These are phyloP conservation scores for Clitoria ternatea DNA, from an alignment of 306 rosid genomes.

Conservation along the genomic window DNA sequence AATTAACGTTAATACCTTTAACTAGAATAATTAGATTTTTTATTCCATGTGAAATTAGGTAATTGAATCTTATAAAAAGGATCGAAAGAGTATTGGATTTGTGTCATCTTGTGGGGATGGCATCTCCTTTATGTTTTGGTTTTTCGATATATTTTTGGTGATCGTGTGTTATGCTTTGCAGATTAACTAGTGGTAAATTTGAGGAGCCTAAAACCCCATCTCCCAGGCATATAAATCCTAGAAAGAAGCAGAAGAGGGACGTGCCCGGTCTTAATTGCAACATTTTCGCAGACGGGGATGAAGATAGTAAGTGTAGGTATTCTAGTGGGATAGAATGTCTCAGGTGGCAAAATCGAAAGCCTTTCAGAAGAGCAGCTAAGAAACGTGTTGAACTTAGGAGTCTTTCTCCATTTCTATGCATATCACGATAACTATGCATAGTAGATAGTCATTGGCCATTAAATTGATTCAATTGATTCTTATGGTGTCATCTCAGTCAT, in stretches of 20 bases:
- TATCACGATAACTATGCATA: slow-evolving; percentile 25
- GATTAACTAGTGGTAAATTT: slow-evolving; percentile 41
- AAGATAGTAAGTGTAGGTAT: slow-evolving; percentile 27
- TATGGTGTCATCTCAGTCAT: slow-evolving; percentile 29
- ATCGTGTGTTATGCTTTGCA: slow-evolving; percentile 38
- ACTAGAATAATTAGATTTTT: no score
- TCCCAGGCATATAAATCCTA: slow-evolving; percentile 55
- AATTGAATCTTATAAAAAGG: no score
- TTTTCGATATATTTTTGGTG: not conserved
- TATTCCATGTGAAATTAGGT: no score
- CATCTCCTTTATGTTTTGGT: not conserved
- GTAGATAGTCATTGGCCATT: slow-evolving; percentile 47
- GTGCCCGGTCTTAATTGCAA: slow-evolving; percentile 24
- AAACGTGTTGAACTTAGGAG: slow-evolving; percentile 61
- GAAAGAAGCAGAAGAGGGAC: slow-evolving; percentile 51
- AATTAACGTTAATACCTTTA: no score
- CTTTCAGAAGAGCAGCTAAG: slow-evolving; percentile 74
- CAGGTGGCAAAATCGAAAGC: slow-evolving; percentile 87
- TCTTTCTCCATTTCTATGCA: slow-evolving; percentile 52
- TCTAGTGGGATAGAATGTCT: slow-evolving; percentile 53
- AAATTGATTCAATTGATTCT: slow-evolving; percentile 71
- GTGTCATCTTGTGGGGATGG: not conserved
- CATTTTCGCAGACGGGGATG: slow-evolving; percentile 28
- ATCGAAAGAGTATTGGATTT: no score
- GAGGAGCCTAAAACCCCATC: slow-evolving; percentile 90